Conservation (phyloP, 2,329 filamentous ascomycete species). For the Venturia nashicola region DNA sequence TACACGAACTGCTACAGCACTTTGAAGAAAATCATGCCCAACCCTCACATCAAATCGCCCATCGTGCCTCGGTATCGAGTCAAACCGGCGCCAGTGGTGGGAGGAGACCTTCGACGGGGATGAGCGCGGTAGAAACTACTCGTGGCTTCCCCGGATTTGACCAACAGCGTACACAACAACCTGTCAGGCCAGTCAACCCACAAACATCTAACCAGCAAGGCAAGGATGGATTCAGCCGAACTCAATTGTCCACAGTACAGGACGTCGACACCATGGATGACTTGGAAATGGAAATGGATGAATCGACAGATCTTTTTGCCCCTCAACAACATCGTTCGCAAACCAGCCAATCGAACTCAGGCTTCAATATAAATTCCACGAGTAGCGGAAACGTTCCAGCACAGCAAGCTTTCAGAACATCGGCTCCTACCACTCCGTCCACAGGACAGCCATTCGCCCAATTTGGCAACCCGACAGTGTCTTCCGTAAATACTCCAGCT, state of each 20-base stretch:
- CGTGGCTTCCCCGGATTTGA: not conserved
- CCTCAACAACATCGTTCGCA: constrained; percentile 54
- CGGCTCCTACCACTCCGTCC: constrained; percentile 76
- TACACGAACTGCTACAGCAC: constrained; percentile 91
- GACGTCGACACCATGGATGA: constrained; percentile 79
- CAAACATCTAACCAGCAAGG: not conserved
- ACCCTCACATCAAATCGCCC: constrained; percentile 38
- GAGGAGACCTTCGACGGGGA: constrained; percentile 3
- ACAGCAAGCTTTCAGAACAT: constrained; percentile 71
- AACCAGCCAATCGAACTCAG: constrained; percentile 19
- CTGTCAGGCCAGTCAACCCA: not conserved
- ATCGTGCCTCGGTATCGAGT: constrained; percentile 9
- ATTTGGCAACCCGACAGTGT: constrained; percentile 88
- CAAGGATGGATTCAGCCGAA: constrained; percentile 18
- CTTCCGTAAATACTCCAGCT: constrained; percentile 91
- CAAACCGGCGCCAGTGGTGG: constrained; percentile 1
- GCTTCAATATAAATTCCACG: constrained; percentile 59
- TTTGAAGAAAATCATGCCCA: constrained; percentile 92
- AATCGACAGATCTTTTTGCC: constrained; percentile 38
- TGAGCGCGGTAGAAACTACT: not conserved
- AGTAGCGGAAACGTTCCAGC: constrained; percentile 38
- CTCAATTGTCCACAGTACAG: constrained; percentile 29
- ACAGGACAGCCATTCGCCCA: constrained; percentile 51
- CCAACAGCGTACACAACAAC: not conserved
- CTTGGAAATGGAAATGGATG: constrained; percentile 36